Evolutionary conservation across 2,329 filamentous ascomycete genomes (phyloP).

Genomic region (Stemphylium beticola): DNA sequence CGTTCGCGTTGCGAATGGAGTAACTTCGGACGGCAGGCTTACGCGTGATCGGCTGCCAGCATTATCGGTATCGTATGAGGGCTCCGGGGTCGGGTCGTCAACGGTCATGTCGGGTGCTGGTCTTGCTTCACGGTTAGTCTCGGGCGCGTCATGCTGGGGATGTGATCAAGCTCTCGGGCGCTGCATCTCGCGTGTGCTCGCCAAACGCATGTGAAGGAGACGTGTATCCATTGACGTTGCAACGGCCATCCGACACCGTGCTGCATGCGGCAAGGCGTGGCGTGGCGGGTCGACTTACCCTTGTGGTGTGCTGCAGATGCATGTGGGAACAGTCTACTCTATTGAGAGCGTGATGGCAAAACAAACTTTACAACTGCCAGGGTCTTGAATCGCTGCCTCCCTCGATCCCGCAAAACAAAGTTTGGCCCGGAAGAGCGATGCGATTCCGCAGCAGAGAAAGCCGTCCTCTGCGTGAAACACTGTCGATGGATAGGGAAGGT

Average conservation of each 20-base stretch:
- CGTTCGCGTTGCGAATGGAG: slow-evolving; percentile 9
- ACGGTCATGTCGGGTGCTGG: slow-evolving; percentile 14
- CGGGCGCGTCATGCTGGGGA: slow-evolving; percentile 13
- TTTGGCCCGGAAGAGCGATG: not conserved
- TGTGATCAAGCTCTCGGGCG: slow-evolving; percentile 9
- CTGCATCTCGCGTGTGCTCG: slow-evolving; percentile 14
- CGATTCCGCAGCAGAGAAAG: not conserved
- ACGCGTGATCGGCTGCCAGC: slow-evolving; percentile 21
- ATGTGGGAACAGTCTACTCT: slow-evolving; percentile 17
- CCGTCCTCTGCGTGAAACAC: not conserved
- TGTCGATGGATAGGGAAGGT: slow-evolving; percentile 1
- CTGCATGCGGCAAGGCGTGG: slow-evolving; percentile 18
- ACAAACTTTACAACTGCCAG: slow-evolving; percentile 15
- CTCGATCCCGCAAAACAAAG: slow-evolving; percentile 14
- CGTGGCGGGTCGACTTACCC: slow-evolving; percentile 20
- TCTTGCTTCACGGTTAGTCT: slow-evolving; percentile 19
- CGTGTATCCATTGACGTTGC: slow-evolving; percentile 7
- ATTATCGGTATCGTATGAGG: slow-evolving; percentile 19
- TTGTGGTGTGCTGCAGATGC: slow-evolving; percentile 17
- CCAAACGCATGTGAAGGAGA: slow-evolving; percentile 11
- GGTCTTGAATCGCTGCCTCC: slow-evolving; percentile 10
- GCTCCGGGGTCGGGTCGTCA: slow-evolving; percentile 10
- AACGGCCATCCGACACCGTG: slow-evolving; percentile 12
- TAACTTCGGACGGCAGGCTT: slow-evolving; percentile 19
- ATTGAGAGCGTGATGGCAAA: slow-evolving; percentile 19